Evolutionary conservation across 495 filamentous ascomycete genomes (phyloP).

Genomic region (Annulohypoxylon bovei): DNA sequence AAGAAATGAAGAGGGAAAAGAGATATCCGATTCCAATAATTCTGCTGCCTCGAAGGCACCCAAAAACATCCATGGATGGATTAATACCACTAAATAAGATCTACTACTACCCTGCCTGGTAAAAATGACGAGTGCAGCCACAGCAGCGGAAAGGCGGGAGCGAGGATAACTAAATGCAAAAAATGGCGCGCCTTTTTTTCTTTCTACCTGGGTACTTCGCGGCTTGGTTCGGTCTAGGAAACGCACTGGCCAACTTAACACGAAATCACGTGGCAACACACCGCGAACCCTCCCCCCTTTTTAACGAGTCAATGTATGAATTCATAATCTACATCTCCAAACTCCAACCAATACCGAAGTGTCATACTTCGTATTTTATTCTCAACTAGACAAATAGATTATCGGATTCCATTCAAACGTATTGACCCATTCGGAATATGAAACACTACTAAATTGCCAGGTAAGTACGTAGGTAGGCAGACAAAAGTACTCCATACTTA

Average conservation of each 20-base stretch:
- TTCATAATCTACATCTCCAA: no score
- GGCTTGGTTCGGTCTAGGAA: conserved; percentile 7
- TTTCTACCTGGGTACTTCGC: conserved; percentile 7
- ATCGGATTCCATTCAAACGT: no score
- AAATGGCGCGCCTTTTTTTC: conserved; percentile 34
- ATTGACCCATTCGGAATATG: no score
- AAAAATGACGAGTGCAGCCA: conserved; percentile 14
- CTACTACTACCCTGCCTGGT: conserved; percentile 23
- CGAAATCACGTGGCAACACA: conserved; percentile 36
- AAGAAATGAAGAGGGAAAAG: not conserved
- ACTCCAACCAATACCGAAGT: no score
- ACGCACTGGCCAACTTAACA: conserved; percentile 31
- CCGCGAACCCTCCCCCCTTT: conserved; percentile 1
- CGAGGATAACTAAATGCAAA: conserved; percentile 25
- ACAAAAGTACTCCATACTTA: no score
- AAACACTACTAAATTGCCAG: no score
- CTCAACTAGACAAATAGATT: no score
- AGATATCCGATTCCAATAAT: not conserved
- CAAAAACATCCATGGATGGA: not conserved
- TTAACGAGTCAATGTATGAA: no score
- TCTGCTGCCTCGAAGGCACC: not conserved
- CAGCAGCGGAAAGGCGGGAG: not conserved
- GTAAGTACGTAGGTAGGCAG: no score
- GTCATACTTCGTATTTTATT: no score
- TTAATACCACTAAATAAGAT: conserved; percentile 22